Conservation (phyloP, 495 filamentous ascomycete genomes). For the Clohesyomyces aquaticus region DNA sequence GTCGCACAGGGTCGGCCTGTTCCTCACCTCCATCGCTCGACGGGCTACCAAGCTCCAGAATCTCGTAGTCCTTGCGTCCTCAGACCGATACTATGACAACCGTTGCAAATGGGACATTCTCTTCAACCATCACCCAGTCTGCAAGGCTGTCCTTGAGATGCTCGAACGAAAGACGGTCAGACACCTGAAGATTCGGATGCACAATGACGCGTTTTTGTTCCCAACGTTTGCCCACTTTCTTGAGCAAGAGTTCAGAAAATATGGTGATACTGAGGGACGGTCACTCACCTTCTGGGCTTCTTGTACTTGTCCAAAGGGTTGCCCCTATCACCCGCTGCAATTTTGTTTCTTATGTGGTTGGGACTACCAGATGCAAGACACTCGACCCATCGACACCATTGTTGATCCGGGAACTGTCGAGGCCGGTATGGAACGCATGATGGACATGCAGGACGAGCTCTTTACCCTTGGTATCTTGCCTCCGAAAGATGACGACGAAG, state of each 20-base stretch:
- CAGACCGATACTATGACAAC: slow-evolving; percentile 26
- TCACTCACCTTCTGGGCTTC: slow-evolving; percentile 16
- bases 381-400: slow-evolving; percentile 13
- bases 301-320: slow-evolving; percentile 18
- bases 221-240: neutral
- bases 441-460: slow-evolving; percentile 18
- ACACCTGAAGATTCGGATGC: slow-evolving; percentile 21
- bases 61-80: slow-evolving; percentile 18
- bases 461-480: slow-evolving; percentile 4
- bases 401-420: slow-evolving; percentile 5
- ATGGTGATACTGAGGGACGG: neutral
- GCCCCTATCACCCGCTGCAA: slow-evolving; percentile 6
- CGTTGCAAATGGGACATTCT: slow-evolving; percentile 22
- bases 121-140: slow-evolving; percentile 17
- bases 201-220: slow-evolving; percentile 22
- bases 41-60: slow-evolving; percentile 17
- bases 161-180: slow-evolving; percentile 3
- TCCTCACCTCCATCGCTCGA: slow-evolving; percentile 9
- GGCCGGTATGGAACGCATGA: slow-evolving; percentile 1
- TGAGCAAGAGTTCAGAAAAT: neutral
- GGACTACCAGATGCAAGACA: neutral
- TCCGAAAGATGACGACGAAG: slow-evolving; percentile 9
- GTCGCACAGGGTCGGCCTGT: slow-evolving; percentile 13
- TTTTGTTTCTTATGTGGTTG: slow-evolving; percentile 13
- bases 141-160: neutral